Evolutionary conservation across 1,284 basidiomycete genomes (phyloP).

Genomic region (Gomphus sp.): DNA sequence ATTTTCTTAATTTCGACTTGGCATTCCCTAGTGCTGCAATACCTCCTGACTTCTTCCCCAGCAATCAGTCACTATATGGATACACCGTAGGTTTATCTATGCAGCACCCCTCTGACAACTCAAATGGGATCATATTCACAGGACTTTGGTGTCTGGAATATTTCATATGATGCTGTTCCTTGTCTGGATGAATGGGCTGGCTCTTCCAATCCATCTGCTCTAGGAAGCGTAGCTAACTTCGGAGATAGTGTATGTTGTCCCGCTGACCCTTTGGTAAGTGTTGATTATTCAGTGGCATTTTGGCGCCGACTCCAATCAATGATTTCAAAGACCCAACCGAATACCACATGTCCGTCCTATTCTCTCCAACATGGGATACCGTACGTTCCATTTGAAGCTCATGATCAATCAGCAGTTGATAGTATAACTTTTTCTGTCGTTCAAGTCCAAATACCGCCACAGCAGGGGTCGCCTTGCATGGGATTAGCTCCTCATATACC

Average conservation of each 20-base stretch:
- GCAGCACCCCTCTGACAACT: not conserved
- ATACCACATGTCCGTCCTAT: conserved; percentile 59
- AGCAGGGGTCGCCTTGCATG: conserved; percentile 15
- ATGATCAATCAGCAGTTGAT: not conserved
- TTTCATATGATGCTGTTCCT: conserved; percentile 52
- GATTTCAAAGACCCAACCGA: conserved; percentile 31
- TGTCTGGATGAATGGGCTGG: conserved; percentile 57
- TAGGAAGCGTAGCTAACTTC: conserved; percentile 51
- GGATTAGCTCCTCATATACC: conserved; percentile 4
- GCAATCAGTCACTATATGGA: conserved; percentile 49
- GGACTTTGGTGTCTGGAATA: conserved; percentile 81
- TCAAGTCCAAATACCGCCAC: conserved; percentile 37
- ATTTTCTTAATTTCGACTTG: conserved; percentile 67
- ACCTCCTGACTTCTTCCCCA: conserved; percentile 62
- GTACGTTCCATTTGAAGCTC: conserved; percentile 32
- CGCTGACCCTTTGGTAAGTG: conserved; percentile 46
- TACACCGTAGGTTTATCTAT: conserved; percentile 28
- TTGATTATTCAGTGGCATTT: not conserved
- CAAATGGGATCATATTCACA: conserved; percentile 17
- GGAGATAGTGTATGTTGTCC: conserved; percentile 61
- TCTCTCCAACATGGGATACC: conserved; percentile 59
- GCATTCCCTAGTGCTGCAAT: conserved; percentile 67
- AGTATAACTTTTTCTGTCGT: not conserved
- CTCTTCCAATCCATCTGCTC: conserved; percentile 42
- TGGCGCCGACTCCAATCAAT: not conserved